Evolutionary conservation across 768 basidiomycete genomes (phyloP).

Genomic region (Pisolithus tinctorius): DNA sequence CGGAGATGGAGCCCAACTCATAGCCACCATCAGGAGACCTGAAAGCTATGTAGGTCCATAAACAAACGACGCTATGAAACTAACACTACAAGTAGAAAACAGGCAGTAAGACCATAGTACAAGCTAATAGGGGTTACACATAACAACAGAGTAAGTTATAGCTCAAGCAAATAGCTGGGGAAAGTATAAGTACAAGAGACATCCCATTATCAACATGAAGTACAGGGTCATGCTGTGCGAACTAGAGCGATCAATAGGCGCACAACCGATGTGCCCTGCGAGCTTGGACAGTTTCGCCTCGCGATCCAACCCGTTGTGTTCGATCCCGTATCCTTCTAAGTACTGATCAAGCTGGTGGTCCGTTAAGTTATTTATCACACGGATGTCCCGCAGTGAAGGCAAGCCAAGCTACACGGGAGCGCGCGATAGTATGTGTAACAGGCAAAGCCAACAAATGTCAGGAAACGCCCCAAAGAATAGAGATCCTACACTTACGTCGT

Average conservation of each 20-base stretch:
- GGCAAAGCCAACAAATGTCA: background rate
- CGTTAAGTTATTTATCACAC: background rate
- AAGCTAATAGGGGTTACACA: too few species aligned
- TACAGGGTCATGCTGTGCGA: too few species aligned
- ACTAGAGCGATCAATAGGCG: background rate
- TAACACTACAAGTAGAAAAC: too few species aligned
- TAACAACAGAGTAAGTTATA: too few species aligned
- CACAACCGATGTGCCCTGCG: background rate
- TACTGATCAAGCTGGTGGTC: background rate
- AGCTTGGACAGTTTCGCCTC: background rate
- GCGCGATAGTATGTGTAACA: background rate
- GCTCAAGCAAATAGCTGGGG: too few species aligned
- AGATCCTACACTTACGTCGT: background rate
- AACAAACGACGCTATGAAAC: too few species aligned
- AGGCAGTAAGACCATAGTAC: too few species aligned
- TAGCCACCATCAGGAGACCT: too few species aligned
- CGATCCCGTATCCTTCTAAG: background rate
- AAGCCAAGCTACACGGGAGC: background rate
- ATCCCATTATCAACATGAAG: too few species aligned
- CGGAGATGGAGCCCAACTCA: too few species aligned
- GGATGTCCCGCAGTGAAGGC: background rate
- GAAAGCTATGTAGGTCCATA: too few species aligned
- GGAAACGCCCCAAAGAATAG: background rate
- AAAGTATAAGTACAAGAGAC: too few species aligned
- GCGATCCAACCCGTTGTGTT: background rate